Percentiles rank a stretch among this genome's conserved stretches.
These are phyloP conservation scores for Fusarium clavum DNA, from an alignment of 2,329 filamentous ascomycete species.

Conservation along the genomic window DNA sequence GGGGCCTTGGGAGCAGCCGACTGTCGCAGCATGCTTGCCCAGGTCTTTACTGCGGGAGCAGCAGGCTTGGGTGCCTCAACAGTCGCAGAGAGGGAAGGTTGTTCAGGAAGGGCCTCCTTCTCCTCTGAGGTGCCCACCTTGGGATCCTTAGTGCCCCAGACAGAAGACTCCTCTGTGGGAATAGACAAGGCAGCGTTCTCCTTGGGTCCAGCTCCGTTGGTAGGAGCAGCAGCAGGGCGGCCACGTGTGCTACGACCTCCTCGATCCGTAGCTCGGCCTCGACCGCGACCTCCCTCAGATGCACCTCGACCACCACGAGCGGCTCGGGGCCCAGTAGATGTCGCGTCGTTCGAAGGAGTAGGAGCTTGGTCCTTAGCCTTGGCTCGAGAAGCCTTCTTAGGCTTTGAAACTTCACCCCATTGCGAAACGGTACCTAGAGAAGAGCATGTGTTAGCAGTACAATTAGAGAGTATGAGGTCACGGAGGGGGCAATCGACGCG, in stretches of 20 bases:
- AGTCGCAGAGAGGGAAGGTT: slow-evolving; percentile 48
- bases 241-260: slow-evolving; percentile 72
- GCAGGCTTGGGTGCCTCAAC: slow-evolving; percentile 55
- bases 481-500: slow-evolving; percentile 5
- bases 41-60: slow-evolving; percentile 66
- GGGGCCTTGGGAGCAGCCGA: slow-evolving; percentile 68
- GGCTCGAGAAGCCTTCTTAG: slow-evolving; percentile 79
- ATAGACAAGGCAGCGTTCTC: slow-evolving; percentile 68
- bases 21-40: slow-evolving; percentile 80
- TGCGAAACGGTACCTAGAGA: slow-evolving; percentile 78
- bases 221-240: slow-evolving; percentile 66
- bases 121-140: slow-evolving; percentile 51
- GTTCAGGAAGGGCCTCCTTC: slow-evolving; percentile 49
- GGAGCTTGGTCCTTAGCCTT: slow-evolving; percentile 75
- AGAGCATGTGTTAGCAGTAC: slow-evolving; percentile 46
- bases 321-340: slow-evolving; percentile 58
- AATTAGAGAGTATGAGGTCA: slow-evolving; percentile 2
- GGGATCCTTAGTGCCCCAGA: slow-evolving; percentile 59
- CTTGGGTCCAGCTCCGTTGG: slow-evolving; percentile 72
- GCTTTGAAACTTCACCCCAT: slow-evolving; percentile 86
- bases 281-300: slow-evolving; percentile 71
- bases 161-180: slow-evolving; percentile 75
- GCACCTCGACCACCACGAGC: slow-evolving; percentile 71
- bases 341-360: slow-evolving; percentile 62
- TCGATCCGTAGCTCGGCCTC: slow-evolving; percentile 71